These are phyloP conservation scores for Perkinsus marinus DNA, from an alignment of 169 alveolate genomes.

Conservation along the genomic window DNA sequence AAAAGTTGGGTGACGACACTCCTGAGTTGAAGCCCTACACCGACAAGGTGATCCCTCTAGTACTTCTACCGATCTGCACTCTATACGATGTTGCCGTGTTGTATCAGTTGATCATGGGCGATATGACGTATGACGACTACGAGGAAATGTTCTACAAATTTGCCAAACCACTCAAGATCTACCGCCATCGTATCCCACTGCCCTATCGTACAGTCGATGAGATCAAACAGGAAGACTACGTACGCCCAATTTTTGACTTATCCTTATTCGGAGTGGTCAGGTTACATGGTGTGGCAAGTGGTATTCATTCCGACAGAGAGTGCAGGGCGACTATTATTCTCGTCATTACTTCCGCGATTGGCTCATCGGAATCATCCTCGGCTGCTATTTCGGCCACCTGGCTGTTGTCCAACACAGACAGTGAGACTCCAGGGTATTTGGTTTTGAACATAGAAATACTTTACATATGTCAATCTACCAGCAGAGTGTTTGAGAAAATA, in stretches of 20 bases:
- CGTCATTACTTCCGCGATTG: slow-evolving; percentile 47
- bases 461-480: too few species aligned
- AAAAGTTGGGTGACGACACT: slow-evolving; percentile 72
- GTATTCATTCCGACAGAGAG: slow-evolving; percentile 63
- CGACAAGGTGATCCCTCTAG: slow-evolving; percentile 39
- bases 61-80: not conserved
- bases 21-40: slow-evolving; percentile 65
- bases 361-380: slow-evolving; percentile 49
- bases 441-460: not conserved
- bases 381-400: slow-evolving; percentile 33
- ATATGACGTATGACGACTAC: slow-evolving; percentile 65
- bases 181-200: slow-evolving; percentile 60
- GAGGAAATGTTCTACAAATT: slow-evolving; percentile 74
- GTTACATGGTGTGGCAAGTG: slow-evolving; percentile 67
- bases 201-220: slow-evolving; percentile 67
- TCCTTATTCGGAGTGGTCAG: not conserved
- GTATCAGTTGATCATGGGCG: slow-evolving; percentile 21
- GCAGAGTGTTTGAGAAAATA: too few species aligned
- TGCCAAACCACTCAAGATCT: slow-evolving; percentile 68
- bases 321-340: slow-evolving; percentile 57
- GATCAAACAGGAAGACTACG: slow-evolving; percentile 36
- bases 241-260: not conserved
- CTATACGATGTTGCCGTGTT: not conserved
- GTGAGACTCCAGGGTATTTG: not conserved
- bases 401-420: slow-evolving; percentile 19